Percentiles rank a stretch among this genome's conserved stretches.
These are phyloP conservation scores for Candida mattraensis DNA, from an alignment of 805 yeast genomes.

Conservation along the genomic window DNA sequence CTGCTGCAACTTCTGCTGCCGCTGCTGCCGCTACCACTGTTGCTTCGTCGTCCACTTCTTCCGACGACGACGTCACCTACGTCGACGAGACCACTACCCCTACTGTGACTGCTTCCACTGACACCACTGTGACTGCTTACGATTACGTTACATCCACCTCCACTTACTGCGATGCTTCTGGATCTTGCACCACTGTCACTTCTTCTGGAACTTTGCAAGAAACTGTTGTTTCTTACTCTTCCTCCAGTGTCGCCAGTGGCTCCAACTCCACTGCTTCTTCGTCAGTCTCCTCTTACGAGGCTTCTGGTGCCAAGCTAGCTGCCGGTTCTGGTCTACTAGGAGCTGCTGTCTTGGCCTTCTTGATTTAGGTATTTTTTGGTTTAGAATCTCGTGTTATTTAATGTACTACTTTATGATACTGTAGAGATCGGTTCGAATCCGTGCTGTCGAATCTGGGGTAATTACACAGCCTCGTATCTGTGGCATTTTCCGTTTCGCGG, in stretches of 20 bases:
- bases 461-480: no score
- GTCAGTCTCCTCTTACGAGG: conserved; percentile 22
- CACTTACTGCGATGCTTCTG: conserved; percentile 14
- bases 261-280: conserved; percentile 11
- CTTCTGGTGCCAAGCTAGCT: conserved; percentile 16
- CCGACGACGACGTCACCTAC: conserved; percentile 17
- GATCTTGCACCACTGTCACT: conserved; percentile 10
- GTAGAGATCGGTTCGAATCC: no score
- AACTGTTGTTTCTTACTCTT: conserved; percentile 4
- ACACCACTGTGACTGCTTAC: conserved; percentile 38
- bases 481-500: no score
- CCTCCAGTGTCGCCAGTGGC: conserved; percentile 7
- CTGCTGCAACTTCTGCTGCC: conserved; percentile 13
- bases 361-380: conserved; percentile 21
- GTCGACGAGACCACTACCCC: conserved; percentile 36
- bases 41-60: conserved; percentile 3
- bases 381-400: no score
- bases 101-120: conserved; percentile 40
- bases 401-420: no score
- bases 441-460: no score
- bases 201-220: conserved; percentile 8
- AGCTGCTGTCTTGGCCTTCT: conserved; percentile 31
- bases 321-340: conserved; percentile 31
- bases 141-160: conserved; percentile 24
- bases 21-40: conserved; percentile 7